A percentile compares a stretch with the other conserved stretches of the same genome.
These are phyloP conservation scores for Saccharomycopsis microspora DNA, from an alignment of 805 yeast species.

Conservation along the genomic window DNA sequence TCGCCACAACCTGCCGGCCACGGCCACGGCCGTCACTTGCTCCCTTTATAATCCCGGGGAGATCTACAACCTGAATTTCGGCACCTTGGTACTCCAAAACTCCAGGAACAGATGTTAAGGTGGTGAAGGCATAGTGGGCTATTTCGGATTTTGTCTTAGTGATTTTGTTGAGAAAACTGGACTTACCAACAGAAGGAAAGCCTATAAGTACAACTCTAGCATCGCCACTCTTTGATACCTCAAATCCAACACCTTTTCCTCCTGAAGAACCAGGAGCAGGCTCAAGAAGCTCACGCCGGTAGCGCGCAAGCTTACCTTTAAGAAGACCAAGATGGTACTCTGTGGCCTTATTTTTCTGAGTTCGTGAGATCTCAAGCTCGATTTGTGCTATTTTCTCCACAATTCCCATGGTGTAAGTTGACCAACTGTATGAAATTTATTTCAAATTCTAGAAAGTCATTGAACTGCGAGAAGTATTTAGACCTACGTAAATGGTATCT, in stretches of 20 bases:
- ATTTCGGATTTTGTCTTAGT: slow-evolving; percentile 92
- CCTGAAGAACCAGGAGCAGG: slow-evolving; percentile 66
- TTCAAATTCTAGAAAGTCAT: background rate
- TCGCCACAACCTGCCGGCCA: slow-evolving; percentile 93
- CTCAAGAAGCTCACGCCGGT: slow-evolving; percentile 81
- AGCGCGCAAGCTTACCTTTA: slow-evolving; percentile 89
- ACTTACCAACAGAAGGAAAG: slow-evolving; percentile 96
- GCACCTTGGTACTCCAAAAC: slow-evolving; percentile 93
- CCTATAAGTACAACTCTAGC: slow-evolving; percentile 94
- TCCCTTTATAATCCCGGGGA: slow-evolving; percentile 95
- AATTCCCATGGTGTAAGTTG: background rate
- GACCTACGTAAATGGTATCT: background rate
- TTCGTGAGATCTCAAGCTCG: slow-evolving; percentile 86
- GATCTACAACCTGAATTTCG: slow-evolving; percentile 92
- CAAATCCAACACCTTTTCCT: slow-evolving; percentile 82
- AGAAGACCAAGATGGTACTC: slow-evolving; percentile 92
- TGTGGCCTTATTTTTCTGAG: slow-evolving; percentile 96
- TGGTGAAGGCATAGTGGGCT: slow-evolving; percentile 91
- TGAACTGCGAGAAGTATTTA: background rate
- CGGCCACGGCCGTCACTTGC: slow-evolving; percentile 97
- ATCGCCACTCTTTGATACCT: slow-evolving; percentile 91
- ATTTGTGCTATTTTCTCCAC: slow-evolving; percentile 77
- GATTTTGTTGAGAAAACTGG: slow-evolving; percentile 77
- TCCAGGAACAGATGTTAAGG: slow-evolving; percentile 94
- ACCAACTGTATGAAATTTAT: background rate